Base-by-base conservation (phyloP, 148 eudicot genomes). In the Amaranthus palmeri region DNA sequence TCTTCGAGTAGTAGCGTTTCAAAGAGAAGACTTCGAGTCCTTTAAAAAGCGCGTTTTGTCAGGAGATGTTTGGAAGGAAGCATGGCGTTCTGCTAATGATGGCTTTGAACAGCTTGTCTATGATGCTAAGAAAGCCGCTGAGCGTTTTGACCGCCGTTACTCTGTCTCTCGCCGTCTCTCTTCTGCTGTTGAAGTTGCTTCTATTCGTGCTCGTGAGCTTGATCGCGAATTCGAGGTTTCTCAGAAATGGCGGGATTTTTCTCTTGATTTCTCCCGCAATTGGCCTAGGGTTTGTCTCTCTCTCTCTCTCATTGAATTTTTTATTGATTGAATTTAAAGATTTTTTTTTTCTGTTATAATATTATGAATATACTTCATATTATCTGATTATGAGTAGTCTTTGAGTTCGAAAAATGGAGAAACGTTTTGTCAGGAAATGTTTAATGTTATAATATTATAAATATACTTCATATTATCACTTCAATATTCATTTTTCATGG, bases 91-190 rank as follows among this genome's bases (percentile, higher is more conserved):
- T 17, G 96, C 97, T 18, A 91, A 89, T 78, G 83, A 89, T 58
- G 88, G 90, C 6, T 89, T 95, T 69, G 98, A 95, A 62, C 93
- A 81, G 81, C 59, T 95, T 3, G 67, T 88, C 2, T 95, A 77
- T 72, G 98, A 95, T 71, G 72, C 97, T 12, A 86, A 55, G 81
- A 93, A 89, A 76, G 80, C 96, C 6, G 93, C 93, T 8, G 97
- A 91, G 74, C 82, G 93, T 7, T 77, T 95, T 43, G 97, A 91
- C 77, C 91, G 98, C 5, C 80, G 76, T 0, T 95, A 84, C 74
- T 79, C 85, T 46, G 85, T 95, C 25, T 84, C 96, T 0, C 79
- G 90, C 2, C 79, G 85, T 14, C 7, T 89, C 0, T 81, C 89
- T 2, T 76, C 78, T 1, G 96, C 75, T 1, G 88, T 86, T 13